Base-by-base conservation (phyloP, 306 rosid species). In the Pterocarpus santalinus region DNA sequence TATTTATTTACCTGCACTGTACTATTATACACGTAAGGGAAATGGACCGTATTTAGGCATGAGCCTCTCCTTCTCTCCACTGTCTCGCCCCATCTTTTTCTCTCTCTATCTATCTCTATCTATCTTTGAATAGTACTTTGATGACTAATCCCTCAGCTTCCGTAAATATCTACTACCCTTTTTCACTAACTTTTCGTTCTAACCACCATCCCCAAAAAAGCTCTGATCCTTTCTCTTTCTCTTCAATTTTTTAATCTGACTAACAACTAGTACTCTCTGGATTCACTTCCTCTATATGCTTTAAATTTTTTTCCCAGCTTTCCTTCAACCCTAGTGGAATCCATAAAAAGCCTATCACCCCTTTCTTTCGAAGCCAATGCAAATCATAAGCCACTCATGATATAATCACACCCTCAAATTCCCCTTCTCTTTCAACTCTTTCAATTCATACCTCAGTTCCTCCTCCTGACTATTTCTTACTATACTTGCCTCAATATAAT, bases 311-410 rank as follows among this genome's bases (percentile, higher is more conserved):
- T 28, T 2, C 41, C 13, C 9, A 13, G 56, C 32, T 14, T 73
- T 74, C 80, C 80, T 82, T 83, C 86, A 85, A 84, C 86, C 89
- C 90, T 84, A 91, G 60, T 80, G 51, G 71, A 67, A 87, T 78
- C 82, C 89, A 85, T 80, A 79, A 89, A 82, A 89, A 87, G 90
- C 79, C 87, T 88, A 39, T 74, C 73, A 3, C 49, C 14, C 64
- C n/a, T 71, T 51, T 17, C 75, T 55, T 80, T 78, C 83, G 68
- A 84, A 81, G 88, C 87, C 86, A 66, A 72, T 86, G 87, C 90
- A 87, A 90, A 90, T 93, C 94, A 95, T 91, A 72, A 89, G 81
- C 66, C 90, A 91, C 96, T 91, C 96, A 93, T 91, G 78, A 88
- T 88, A 66, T 85, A 91, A 86, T 88, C 92, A 89, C 88, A 64